Evolutionary conservation across 2,329 filamentous ascomycete genomes (phyloP).

Genomic region (Fusarium bactridioides): DNA sequence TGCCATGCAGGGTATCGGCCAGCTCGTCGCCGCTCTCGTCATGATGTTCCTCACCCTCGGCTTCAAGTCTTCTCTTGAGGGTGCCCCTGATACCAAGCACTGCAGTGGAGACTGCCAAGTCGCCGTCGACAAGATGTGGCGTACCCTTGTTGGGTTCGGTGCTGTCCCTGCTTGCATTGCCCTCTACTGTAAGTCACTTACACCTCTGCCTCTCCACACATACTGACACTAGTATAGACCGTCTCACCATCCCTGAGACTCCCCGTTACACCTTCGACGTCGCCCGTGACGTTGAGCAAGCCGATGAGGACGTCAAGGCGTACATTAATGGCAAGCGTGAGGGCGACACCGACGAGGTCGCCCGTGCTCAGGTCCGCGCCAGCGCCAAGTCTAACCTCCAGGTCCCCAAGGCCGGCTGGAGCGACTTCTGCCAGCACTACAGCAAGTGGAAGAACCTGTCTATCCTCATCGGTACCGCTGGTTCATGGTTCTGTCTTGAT

Average conservation of each 20-base stretch:
- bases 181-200: conserved; percentile 67
- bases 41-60: conserved; percentile 77
- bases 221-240: conserved; percentile 46
- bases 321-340: conserved; percentile 73
- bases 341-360: conserved; percentile 71
- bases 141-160: conserved; percentile 80
- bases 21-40: conserved; percentile 77
- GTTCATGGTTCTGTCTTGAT: conserved; percentile 82
- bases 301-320: conserved; percentile 74
- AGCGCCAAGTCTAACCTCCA: conserved; percentile 63
- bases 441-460: conserved; percentile 74
- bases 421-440: conserved; percentile 77
- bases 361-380: conserved; percentile 65
- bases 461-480: conserved; percentile 79
- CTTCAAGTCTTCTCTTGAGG: conserved; percentile 70
- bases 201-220: neutral
- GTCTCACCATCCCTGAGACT: conserved; percentile 85
- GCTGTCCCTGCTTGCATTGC: conserved; percentile 82
- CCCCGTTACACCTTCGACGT: conserved; percentile 90
- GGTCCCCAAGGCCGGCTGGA: conserved; percentile 74
- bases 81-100: conserved; percentile 57
- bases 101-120: conserved; percentile 58
- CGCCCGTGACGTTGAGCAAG: conserved; percentile 76
- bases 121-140: conserved; percentile 86
- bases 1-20: conserved; percentile 86